These are phyloP conservation scores for Leccinellum albellum DNA, from an alignment of 768 basidiomycete species.

Conservation along the genomic window DNA sequence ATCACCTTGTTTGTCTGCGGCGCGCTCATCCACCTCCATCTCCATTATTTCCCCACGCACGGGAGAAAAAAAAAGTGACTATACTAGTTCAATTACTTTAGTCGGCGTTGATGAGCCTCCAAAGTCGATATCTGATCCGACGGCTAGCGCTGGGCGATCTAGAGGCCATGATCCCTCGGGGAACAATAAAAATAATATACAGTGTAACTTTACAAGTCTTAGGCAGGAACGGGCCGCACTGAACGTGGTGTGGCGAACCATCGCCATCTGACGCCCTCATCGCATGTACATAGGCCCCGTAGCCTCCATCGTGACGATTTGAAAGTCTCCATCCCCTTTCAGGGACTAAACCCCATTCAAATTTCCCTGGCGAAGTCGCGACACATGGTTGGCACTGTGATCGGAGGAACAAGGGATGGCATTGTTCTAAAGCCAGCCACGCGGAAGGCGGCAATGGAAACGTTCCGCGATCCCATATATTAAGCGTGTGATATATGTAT, in stretches of 20 bases:
- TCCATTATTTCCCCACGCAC: background rate
- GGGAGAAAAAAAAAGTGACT: background rate
- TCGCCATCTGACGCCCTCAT: conserved; percentile 1
- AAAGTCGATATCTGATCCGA: conserved; percentile 9
- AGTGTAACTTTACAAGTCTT: background rate
- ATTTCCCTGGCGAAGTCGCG: conserved; percentile 8
- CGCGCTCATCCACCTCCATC: conserved; percentile 3
- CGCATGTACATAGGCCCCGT: conserved; percentile 7
- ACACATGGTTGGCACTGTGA: conserved; percentile 15
- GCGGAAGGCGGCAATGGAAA: conserved; percentile 24
- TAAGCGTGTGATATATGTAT: background rate
- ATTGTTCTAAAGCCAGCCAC: conserved; percentile 5
- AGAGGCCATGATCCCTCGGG: background rate
- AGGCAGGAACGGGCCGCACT: background rate
- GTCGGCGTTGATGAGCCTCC: background rate
- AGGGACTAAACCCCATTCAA: conserved; percentile 13
- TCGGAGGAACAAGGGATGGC: conserved; percentile 8
- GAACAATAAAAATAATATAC: background rate
- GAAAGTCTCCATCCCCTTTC: conserved; percentile 5
- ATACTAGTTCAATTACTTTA: conserved; percentile 3
- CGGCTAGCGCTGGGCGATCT: conserved; percentile 4
- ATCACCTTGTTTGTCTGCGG: conserved; percentile 13
- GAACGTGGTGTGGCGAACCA: conserved; percentile 5
- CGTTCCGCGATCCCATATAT: conserved; percentile 19
- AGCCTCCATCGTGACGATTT: background rate